Base-by-base conservation (phyloP, 345 rosid species). In the Melastoma malabathricum region DNA sequence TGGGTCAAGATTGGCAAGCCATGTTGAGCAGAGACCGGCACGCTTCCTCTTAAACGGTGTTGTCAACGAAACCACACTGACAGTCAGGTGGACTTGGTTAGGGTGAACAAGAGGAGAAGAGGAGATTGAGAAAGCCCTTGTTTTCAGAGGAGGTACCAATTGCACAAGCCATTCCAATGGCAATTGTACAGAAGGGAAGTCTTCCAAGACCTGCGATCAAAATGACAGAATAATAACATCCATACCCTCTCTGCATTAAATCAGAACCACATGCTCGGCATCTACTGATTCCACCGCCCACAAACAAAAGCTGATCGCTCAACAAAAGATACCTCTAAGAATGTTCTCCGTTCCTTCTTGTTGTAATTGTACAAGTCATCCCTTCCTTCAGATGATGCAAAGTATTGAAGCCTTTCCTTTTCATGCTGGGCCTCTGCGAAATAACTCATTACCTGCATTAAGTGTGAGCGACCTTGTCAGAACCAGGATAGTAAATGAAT, bases 131-230 rank as follows among this genome's bases (percentile, higher is more conserved):
- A 87, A 87, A 15, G 84, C 84, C 72, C 96, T 78, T 49, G 80
- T 72, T 69, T 80, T 87, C 52, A 87, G 67, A 1, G 82, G 79
- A 56, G 98, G 98, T 52, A 80, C 89, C 75, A 92, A 70, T 64
- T 84, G 93, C 59, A 92, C 95, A 60, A 92, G 62, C 98, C 96
- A 87, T 59, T 92, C 89, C 48, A 92, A 79, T 47, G 98, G 93
- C 77, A 92, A 64, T 69, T 80, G 80, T 52, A 82, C 98, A 13
- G 95, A 92, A 43, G 95, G 89, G 59, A 92, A 92, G 74, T 92
- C 98, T 72, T 84, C 86, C 46, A 92, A 52, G 56, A 84, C 96
- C 98, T 87, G 52, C 53, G 10, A 61, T 15, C 46, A 54, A 20
- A 59, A 64, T 44, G 34, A 63, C 6, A 45, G 16, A 31, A 34